Evolutionary conservation across 495 filamentous ascomycete species (phyloP), one percentile per base, ranked within the genome.

Genomic region (Talaromyces wortmannii): DNA sequence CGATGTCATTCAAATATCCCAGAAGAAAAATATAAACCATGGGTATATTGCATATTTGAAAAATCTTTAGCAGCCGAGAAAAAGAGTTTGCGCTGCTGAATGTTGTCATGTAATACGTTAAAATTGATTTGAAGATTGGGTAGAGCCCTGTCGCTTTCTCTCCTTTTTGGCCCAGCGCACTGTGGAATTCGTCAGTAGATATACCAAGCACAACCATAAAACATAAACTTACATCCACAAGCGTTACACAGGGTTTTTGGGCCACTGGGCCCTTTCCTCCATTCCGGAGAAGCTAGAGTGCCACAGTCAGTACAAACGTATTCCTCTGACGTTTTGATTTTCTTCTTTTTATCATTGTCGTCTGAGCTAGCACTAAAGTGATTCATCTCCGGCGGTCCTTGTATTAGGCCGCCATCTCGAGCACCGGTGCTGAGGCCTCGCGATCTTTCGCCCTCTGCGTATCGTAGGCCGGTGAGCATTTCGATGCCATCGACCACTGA

Each of bases 171-270:
- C 86, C 87, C 87, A 90, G 12, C 87, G 83, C 57, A 81, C 78
- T 80, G 60, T 8, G 53, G 55, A 46, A 17, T 17, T 33, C 52
- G 45, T 47, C 29, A 46, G 32, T 44, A 56, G 12, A 40, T 30
- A 23, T 36, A 8, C 12, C 52, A 15, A 50, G 23, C 18, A 23
- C 16, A 47, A 5, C 13, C 32, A 13, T 32, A 11, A 48, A 55
- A 46, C 11, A 31, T 48, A 55, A 45, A 80, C 82, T 72, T 72
- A 72, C 91, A 80, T 56, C 94, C 94, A 71, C 94, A 98, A 18
- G 94, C 94, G 76, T 98, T 98, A 71, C 94, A 98, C 45, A 98
- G 73, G 2, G 92, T 97, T 72, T 98, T 97, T 4, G 94, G 94
- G 6, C 94, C 94, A 52, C 81, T 86, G 0, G 94, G 94, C 0